Evolutionary conservation across 1,139 yeast genomes (phyloP).

Genomic region (Blastobotrys niveus): DNA sequence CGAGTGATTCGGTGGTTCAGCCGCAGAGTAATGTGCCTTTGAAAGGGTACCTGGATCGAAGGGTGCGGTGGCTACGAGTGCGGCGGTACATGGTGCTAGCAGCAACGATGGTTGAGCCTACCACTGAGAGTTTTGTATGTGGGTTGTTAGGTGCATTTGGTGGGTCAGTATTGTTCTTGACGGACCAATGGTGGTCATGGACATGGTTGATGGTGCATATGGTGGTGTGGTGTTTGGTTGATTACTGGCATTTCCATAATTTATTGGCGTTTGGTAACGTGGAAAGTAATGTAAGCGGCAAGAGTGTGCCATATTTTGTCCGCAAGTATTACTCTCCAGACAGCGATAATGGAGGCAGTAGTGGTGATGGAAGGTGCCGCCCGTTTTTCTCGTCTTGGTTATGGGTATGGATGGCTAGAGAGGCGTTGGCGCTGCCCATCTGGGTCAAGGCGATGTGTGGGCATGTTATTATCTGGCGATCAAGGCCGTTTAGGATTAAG

Average conservation of each 20-base stretch:
- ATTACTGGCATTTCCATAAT: conserved; percentile 52
- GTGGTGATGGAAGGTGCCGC: conserved; percentile 12
- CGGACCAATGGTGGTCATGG: conserved; percentile 21
- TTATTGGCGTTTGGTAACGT: conserved; percentile 37
- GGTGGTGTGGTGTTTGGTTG: conserved; percentile 57
- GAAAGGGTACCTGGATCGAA: conserved; percentile 56
- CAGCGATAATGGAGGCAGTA: background rate
- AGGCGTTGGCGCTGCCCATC: conserved; percentile 70
- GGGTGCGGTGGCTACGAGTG: conserved; percentile 86
- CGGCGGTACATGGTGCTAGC: conserved; percentile 81
- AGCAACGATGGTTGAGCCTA: conserved; percentile 82
- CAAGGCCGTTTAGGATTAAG: conserved; percentile 60
- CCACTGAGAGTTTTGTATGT: conserved; percentile 69
- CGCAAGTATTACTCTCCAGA: conserved; percentile 27
- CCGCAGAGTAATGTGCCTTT: conserved; percentile 52
- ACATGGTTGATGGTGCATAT: conserved; percentile 49
- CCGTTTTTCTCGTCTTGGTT: conserved; percentile 36
- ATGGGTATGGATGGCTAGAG: conserved; percentile 61
- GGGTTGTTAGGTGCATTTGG: conserved; percentile 61
- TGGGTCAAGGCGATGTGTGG: conserved; percentile 82
- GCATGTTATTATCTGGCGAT: conserved; percentile 76
- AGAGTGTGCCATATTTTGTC: conserved; percentile 30
- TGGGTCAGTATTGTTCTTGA: conserved; percentile 40
- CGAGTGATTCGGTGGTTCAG: conserved; percentile 74
- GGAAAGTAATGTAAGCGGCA: conserved; percentile 23